Base-by-base conservation (phyloP, 2,329 filamentous ascomycete species). In the Fusarium pseudonygamai region DNA sequence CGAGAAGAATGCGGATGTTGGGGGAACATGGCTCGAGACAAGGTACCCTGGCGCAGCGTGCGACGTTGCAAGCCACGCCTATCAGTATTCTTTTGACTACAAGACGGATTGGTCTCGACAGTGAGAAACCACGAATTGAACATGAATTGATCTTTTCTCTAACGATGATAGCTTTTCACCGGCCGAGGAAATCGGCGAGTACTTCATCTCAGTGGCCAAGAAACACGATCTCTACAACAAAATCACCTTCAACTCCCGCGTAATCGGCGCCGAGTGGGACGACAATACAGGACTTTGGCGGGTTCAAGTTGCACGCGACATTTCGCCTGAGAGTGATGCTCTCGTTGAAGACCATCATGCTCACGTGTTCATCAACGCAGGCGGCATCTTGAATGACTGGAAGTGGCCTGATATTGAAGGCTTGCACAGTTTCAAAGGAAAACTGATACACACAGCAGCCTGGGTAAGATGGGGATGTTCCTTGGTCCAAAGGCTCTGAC, bases 1-100 rank as follows among this genome's bases (percentile, higher is more conserved):
- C n/a, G 67, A 69, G 37, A 69, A 69, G 40, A 69, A 69, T 30
- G 18, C 26, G 2, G 58, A 63, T 20, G 56, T 69, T 20, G 67
- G 67, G 1, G 67, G 67, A 16, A 67, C 63, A 22, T 69, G 67
- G 67, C n/a, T 62, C 2, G 67, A 69, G 52, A 62, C 56, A 0
- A 57, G 58, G 28, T 69, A 69, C n/a, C 67, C 67, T 1, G 67
- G 67, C 7, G 57, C 50, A 18, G 57, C 57, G 1, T 69, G 67
- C 28, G 67, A 69, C 24, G 50, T 69, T 14, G 42, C 67, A 28
- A 58, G 49, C 10, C 63, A 67, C 8, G 62, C 50, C 1, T 69
- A 69, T 13, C 62, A 65, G 22, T 66, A 65, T 9, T 61, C 46
- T 0, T 69, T 62, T 22, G 32, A 46, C 12, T 57, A 43, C 11